Conservation (phyloP, 148 eudicot genomes). For the Mesembryanthemum crystallinum region DNA sequence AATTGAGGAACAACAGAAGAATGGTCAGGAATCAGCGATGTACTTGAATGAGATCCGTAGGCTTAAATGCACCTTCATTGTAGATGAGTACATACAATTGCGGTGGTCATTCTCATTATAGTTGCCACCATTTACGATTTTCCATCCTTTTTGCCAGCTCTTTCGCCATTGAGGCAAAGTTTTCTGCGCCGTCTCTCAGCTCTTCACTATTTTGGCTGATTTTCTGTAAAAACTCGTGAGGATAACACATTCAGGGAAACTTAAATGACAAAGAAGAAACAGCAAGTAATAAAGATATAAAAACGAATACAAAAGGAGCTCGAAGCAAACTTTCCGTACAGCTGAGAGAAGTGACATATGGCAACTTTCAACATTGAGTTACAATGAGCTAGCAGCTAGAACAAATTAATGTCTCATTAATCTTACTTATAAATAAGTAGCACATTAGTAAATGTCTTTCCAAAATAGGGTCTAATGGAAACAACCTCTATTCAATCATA, state of each 20-base stretch:
- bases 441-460: background rate
- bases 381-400: background rate
- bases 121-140: conserved; percentile 89
- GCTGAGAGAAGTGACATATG: no score
- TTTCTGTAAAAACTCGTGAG: conserved; percentile 43
- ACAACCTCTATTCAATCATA: no score
- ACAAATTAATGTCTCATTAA: background rate
- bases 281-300: background rate
- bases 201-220: conserved; percentile 66
- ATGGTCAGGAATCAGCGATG: background rate
- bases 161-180: conserved; percentile 75
- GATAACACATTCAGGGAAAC: background rate
- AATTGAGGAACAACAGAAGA: background rate
- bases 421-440: background rate
- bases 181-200: conserved; percentile 69
- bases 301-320: background rate
- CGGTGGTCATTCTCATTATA: conserved; percentile 27
- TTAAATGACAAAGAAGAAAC: background rate
- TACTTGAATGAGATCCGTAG: background rate
- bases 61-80: no score
- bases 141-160: conserved; percentile 84
- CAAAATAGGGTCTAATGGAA: no score
- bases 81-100: background rate
- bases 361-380: background rate
- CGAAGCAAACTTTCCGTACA: background rate